These are phyloP conservation scores for Conringia planisiliqua DNA, from an alignment of 345 rosid species.

Conservation along the genomic window DNA sequence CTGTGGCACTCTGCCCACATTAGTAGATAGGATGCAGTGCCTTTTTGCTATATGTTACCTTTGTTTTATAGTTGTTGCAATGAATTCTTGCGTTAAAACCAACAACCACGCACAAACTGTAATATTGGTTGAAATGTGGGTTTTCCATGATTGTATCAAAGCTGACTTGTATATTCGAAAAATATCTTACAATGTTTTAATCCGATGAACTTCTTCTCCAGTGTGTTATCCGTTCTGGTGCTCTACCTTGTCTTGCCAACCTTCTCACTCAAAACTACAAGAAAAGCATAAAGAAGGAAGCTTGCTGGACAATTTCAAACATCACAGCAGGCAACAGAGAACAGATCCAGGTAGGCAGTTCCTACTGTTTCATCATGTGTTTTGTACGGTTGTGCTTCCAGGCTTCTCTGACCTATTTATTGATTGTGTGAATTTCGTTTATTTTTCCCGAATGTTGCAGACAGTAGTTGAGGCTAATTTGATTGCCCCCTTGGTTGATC, in stretches of 20 bases:
- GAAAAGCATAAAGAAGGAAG: conserved; percentile 96
- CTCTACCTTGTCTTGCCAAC: conserved; percentile 67
- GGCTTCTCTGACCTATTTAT: neutral
- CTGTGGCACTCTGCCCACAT: neutral
- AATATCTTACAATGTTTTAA: neutral
- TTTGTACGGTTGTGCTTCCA: neutral
- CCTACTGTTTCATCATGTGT: neutral
- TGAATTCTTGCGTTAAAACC: neutral
- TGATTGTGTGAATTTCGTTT: neutral
- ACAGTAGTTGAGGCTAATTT: conserved; percentile 64
- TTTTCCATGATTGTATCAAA: neutral
- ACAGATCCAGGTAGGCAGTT: conserved; percentile 68
- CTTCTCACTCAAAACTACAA: conserved; percentile 66
- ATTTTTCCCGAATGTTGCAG: conserved; percentile 33
- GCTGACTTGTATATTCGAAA: neutral
- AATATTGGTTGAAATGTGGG: neutral
- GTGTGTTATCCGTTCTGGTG: conserved; percentile 68
- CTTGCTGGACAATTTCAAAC: conserved; percentile 97
- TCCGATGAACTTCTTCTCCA: conserved; percentile 30
- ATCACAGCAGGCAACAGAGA: conserved; percentile 90
- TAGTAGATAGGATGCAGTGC: neutral
- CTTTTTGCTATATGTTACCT: neutral
- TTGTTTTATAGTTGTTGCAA: neutral
- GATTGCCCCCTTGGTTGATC: conserved; percentile 59
- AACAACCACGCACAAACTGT: neutral